phyloP scores from a whole-genome alignment of 129 eudicot species.

The Chrysanthemum lavandulifolium region DNA sequence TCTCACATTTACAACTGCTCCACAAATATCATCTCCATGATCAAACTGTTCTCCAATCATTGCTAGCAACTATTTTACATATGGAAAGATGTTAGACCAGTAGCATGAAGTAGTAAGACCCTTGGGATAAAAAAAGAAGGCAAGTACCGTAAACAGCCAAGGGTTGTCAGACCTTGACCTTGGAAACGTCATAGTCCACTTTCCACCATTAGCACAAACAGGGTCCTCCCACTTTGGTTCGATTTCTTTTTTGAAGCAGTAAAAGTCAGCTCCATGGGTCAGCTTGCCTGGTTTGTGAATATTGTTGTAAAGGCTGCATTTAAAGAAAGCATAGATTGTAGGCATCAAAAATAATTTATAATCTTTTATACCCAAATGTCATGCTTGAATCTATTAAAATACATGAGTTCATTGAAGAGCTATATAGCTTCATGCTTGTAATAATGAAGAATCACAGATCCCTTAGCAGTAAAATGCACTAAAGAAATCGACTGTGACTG shows the following conservation, averaged over 20 bases:
- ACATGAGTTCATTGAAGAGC: too few species aligned
- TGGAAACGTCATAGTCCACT: slow-evolving; percentile 66
- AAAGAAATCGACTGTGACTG: too few species aligned
- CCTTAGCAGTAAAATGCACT: too few species aligned
- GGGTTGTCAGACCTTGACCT: slow-evolving; percentile 56
- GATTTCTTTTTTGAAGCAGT: slow-evolving; percentile 79
- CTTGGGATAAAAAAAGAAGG: neutral
- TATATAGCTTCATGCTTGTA: neutral
- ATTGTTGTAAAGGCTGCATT: slow-evolving; percentile 81
- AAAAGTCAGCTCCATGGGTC: slow-evolving; percentile 51
- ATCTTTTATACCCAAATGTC: neutral
- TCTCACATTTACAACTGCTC: slow-evolving; percentile 88
- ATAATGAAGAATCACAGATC: too few species aligned
- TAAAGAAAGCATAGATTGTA: slow-evolving; percentile 13
- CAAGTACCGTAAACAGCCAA: slow-evolving; percentile 81
- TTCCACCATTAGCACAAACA: slow-evolving; percentile 95
- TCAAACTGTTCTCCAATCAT: slow-evolving; percentile 98
- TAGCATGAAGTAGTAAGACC: slow-evolving; percentile 2
- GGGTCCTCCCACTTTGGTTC: slow-evolving; percentile 99
- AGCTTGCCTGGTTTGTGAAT: slow-evolving; percentile 85
- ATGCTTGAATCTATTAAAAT: too few species aligned
- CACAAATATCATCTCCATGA: slow-evolving; percentile 97
- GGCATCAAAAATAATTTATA: slow-evolving; percentile 4
- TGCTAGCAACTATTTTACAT: slow-evolving; percentile 65
- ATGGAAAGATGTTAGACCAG: slow-evolving; percentile 5